Percentiles rank a stretch among this genome's conserved stretches.
phyloP scores from a whole-genome alignment of 2,329 filamentous ascomycete species.

The Drechslerella coelobrocha region DNA sequence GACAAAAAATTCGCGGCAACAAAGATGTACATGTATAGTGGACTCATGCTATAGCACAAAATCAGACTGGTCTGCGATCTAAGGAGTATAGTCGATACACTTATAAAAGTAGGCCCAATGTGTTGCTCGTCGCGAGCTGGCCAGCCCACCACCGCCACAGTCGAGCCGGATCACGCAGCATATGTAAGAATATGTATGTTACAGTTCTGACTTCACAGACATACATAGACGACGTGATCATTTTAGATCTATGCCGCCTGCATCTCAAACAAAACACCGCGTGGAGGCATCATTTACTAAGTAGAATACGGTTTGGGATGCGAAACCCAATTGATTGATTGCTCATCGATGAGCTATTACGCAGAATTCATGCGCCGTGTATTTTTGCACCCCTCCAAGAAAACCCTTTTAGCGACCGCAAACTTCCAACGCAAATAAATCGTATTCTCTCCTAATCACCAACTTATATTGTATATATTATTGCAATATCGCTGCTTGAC shows the following conservation, averaged over 20 bases:
- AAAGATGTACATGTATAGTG: constrained; percentile 47
- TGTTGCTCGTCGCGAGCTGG: constrained; percentile 47
- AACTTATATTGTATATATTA: neutral
- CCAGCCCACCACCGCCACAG: constrained; percentile 30
- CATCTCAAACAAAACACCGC: no score
- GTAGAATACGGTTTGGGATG: neutral
- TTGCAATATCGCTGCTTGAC: neutral
- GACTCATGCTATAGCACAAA: constrained; percentile 34
- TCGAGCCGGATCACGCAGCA: no score
- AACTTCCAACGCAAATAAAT: neutral
- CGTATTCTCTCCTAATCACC: constrained; percentile 1
- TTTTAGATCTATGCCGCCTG: no score
- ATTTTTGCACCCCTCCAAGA: neutral
- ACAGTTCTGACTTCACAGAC: no score
- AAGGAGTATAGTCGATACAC: no score
- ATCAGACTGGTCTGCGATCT: constrained; percentile 38
- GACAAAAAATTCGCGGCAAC: no score
- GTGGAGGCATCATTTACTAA: no score
- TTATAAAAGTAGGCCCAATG: constrained; percentile 25
- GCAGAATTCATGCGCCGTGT: neutral
- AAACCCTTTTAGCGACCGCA: neutral
- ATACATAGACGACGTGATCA: no score
- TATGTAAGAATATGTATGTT: no score
- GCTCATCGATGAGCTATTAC: constrained; percentile 3
- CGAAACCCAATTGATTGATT: neutral